phyloP scores from a whole-genome alignment of 2,329 filamentous ascomycete species.

The Bertia moriformis region DNA sequence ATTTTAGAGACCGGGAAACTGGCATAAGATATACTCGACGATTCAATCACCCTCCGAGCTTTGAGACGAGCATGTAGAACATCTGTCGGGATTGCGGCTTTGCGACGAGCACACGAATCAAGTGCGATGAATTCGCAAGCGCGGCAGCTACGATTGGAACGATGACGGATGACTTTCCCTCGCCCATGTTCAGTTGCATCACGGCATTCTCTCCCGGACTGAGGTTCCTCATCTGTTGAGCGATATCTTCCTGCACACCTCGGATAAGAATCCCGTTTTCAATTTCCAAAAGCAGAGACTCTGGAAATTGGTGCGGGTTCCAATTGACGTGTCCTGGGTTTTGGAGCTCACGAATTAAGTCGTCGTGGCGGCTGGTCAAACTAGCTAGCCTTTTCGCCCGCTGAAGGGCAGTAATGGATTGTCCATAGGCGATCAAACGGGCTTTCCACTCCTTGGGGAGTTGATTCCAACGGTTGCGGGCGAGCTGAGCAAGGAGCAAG shows the following conservation, averaged over 20 bases:
- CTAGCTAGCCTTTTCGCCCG: slow-evolving; percentile 21
- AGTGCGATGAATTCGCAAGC: slow-evolving; percentile 20
- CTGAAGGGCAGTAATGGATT: slow-evolving; percentile 23
- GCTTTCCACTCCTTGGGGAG: slow-evolving; percentile 17
- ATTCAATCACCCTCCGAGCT: slow-evolving; percentile 38
- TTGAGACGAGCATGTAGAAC: slow-evolving; percentile 34
- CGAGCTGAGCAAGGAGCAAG: slow-evolving; percentile 19
- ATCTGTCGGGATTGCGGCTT: slow-evolving; percentile 50
- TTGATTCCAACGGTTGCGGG: slow-evolving; percentile 8
- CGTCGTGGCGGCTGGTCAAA: slow-evolving; percentile 6
- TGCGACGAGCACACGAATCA: slow-evolving; percentile 44
- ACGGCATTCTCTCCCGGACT: slow-evolving; percentile 26
- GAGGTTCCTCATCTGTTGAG: slow-evolving; percentile 34
- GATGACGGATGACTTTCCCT: slow-evolving; percentile 58
- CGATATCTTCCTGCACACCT: slow-evolving; percentile 40
- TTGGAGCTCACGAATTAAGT: slow-evolving; percentile 23
- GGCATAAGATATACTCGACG: slow-evolving; percentile 40
- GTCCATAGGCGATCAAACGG: slow-evolving; percentile 21
- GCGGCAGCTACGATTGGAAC: slow-evolving; percentile 43
- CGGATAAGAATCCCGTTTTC: slow-evolving; percentile 50
- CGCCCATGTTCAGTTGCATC: slow-evolving; percentile 59
- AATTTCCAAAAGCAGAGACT: slow-evolving; percentile 49
- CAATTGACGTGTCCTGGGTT: slow-evolving; percentile 42
- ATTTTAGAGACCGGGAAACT: slow-evolving; percentile 33
- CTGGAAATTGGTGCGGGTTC: slow-evolving; percentile 32